Evolutionary conservation across 1,284 basidiomycete genomes (phyloP), one percentile per base, ranked within the genome.

Genomic region (Gomphus sp.): DNA sequence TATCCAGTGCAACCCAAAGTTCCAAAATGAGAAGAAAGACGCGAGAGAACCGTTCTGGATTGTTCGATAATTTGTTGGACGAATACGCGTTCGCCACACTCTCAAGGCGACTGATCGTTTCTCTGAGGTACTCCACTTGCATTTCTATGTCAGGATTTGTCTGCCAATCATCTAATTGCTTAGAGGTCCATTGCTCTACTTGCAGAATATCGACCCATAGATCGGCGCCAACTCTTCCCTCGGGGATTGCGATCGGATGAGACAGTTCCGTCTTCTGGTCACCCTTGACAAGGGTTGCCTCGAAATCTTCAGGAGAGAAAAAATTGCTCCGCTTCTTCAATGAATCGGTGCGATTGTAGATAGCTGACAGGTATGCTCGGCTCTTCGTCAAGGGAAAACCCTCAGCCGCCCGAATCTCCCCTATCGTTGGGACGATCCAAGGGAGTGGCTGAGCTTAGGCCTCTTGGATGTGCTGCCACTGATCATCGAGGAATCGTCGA

Each of bases 1-100:
- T 68, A 63, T 81, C 79, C 0, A 81, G 65, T 0, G 69, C 72
- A 0, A 76, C 65, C 78, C 77, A 79, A 12, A 80, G 67, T 14
- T 75, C 69, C 7, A 78, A 63, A 3, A 72, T 61, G 0, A 72
- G 76, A 48, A 80, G 65, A 16, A 78, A 62, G 71, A 78, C 74
- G 5, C 73, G 59, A 0, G 80, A 81, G 16, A 67, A 53, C 16
- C 70, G 63, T 58, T 81, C 77, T 3, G 77, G 72, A 56, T 74
- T 75, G 3, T 37, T 34, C 11, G 37, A 22, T 22, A 22, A 22
- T 22, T 22, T 22, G 22, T 22, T 22, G 22, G 22, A 36, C 11
- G 51, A 37, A 11, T 14, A 9, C 8, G 37, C 16, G 37, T 4
- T 4, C 8, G 37, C 16, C 22, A 52, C 12, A n/a, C 31, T 16